Evolutionary conservation across 345 rosid genomes (phyloP).

Genomic region (Eucalyptus cloeziana): DNA sequence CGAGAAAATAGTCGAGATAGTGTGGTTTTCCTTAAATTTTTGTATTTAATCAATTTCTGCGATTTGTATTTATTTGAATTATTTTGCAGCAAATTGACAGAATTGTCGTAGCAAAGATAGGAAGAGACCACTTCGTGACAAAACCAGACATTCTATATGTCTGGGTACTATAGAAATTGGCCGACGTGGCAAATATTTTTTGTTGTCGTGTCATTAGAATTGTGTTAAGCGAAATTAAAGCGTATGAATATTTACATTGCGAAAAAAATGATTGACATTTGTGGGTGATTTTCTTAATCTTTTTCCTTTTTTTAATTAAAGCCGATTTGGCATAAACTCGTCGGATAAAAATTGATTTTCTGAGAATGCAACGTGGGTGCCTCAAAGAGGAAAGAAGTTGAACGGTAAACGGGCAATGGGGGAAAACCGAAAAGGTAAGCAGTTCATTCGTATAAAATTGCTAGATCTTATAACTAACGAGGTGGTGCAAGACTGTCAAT

Average conservation of each 20-base stretch:
- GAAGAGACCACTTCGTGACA: neutral
- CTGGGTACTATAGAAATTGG: neutral
- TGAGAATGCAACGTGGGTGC: neutral
- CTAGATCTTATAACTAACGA: neutral
- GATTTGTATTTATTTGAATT: neutral
- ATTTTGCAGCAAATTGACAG: neutral
- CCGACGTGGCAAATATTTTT: neutral
- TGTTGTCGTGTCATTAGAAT: neutral
- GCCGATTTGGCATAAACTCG: neutral
- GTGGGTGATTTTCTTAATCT: neutral
- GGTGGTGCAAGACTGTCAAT: neutral
- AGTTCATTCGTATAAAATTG: neutral
- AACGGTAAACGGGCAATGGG: too few species aligned
- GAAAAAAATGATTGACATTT: neutral
- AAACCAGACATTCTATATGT: neutral
- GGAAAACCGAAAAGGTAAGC: neutral
- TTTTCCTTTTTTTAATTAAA: neutral
- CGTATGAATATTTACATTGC: too few species aligned
- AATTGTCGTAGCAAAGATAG: neutral
- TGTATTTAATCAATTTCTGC: neutral
- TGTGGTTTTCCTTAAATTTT: neutral
- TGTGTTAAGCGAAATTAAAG: neutral
- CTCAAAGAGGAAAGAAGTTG: neutral
- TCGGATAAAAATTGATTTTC: neutral
- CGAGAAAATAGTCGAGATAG: neutral